phyloP scores from a whole-genome alignment of 176 grass and related monocot species.

The Oryza rufipogon region DNA sequence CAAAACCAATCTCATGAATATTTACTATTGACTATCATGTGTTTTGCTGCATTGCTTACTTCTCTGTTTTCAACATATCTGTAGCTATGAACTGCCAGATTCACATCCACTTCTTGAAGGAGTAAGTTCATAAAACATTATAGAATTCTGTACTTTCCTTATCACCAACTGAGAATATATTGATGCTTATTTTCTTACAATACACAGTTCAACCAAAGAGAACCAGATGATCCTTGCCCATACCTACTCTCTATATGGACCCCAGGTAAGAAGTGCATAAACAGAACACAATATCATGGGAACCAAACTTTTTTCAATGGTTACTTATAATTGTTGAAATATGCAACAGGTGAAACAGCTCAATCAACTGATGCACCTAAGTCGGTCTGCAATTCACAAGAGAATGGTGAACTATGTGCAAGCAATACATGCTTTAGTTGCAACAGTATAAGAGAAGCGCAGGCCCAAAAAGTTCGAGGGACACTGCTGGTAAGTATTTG shows the following conservation, averaged over 20 bases:
- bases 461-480: conserved; percentile 67
- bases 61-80: conserved; percentile 35
- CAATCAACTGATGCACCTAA: conserved; percentile 78
- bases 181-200: conserved; percentile 33
- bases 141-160: background rate
- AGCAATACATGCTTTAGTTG: conserved; percentile 62
- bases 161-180: conserved; percentile 2
- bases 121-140: conserved; percentile 49
- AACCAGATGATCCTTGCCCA: conserved; percentile 73
- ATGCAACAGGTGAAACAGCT: conserved; percentile 74
- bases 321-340: conserved; percentile 23
- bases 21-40: background rate
- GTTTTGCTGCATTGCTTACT: background rate
- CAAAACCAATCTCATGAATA: conserved; percentile 7
- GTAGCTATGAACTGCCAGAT: conserved; percentile 83
- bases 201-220: conserved; percentile 66
- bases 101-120: conserved; percentile 68
- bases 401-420: conserved; percentile 61
- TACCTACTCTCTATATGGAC: conserved; percentile 88
- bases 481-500: conserved; percentile 61
- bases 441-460: conserved; percentile 64
- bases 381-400: conserved; percentile 58
- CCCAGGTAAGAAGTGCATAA: conserved; percentile 54
- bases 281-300: background rate
- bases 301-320: background rate